Base-by-base conservation (phyloP, 345 rosid species). In the Sonneratia caseolaris region DNA sequence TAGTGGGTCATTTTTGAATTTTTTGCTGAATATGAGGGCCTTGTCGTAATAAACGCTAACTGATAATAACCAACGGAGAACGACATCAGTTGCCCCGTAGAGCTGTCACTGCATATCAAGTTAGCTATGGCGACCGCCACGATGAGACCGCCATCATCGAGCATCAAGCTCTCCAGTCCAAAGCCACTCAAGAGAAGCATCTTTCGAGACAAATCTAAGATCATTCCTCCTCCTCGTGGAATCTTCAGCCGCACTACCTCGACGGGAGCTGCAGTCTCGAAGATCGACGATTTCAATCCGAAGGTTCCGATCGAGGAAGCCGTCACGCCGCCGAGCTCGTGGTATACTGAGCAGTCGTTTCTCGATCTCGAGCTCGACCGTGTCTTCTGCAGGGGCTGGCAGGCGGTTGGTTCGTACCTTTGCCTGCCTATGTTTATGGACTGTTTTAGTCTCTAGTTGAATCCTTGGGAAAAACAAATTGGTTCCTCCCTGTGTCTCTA, bases 341-440 rank as follows among this genome's bases (percentile, higher is more conserved):
- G 98, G 98, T 93, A 88, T 75, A 88, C 86, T n/a, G 87, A 88
- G 49, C 77, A 88, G 37, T 79, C 84, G 2, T 85, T 93, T 65
- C 74, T 82, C 73, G 74, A 81, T 64, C 74, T 77, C 32, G 98
- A 89, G 76, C 85, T 93, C 71, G 79, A 84, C 65, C 85, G 78
- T 16, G 82, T 93, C 84, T 93, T 93, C 84, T 86, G 82, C 73
- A 81, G 83, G 78, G 94, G 94, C 67, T 93, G 98, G 97, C 92
- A 87, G 77, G 92, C 86, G 5, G 90, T 93, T 69, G 96, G 97
- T 93, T 69, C 55, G 88, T 80, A 64, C 56, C 3, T 45, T 24
- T 37, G 16, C 37, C 16, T 37, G 16, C 37, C 16, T 53, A 6
- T 53, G 53, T 15, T 48, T 2, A 14, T 48, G 3, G 12, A 15